Conservation (phyloP, 768 basidiomycete genomes). For the Boletus barrowsii region DNA sequence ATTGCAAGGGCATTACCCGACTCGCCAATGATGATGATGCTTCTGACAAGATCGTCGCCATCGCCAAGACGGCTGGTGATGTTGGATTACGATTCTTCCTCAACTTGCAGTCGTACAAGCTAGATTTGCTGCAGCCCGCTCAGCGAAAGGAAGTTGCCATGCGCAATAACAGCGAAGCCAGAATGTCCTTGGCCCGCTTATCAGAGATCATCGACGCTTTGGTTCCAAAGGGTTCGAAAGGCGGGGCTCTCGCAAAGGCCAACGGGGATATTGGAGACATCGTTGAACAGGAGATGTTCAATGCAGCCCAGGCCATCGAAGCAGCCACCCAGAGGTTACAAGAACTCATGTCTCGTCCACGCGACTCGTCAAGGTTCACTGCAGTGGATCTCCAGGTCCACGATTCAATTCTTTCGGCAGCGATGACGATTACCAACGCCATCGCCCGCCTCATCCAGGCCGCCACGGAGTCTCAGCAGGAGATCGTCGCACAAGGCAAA, state of each 20-base stretch:
- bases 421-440: conserved; percentile 93
- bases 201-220: conserved; percentile 85
- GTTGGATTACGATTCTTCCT: conserved; percentile 90
- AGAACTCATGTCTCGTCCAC: conserved; percentile 87
- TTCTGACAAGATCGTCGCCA: conserved; percentile 81
- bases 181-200: conserved; percentile 77
- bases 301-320: conserved; percentile 91
- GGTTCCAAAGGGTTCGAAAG: conserved; percentile 78
- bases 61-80: conserved; percentile 86
- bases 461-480: conserved; percentile 96
- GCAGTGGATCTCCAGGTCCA: conserved; percentile 95
- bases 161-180: conserved; percentile 84
- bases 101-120: conserved; percentile 93
- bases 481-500: conserved; percentile 94
- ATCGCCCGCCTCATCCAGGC: conserved; percentile 94
- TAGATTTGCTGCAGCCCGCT: conserved; percentile 69
- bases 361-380: conserved; percentile 81
- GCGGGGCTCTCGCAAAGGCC: conserved; percentile 63
- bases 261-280: conserved; percentile 95
- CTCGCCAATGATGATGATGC: conserved; percentile 89
- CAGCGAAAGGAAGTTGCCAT: conserved; percentile 85
- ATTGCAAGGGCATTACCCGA: conserved; percentile 94
- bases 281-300: conserved; percentile 94
- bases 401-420: conserved; percentile 92
- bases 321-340: conserved; percentile 87